Evolutionary conservation across 2,329 filamentous ascomycete genomes (phyloP).

Genomic region (Talaromyces marneffei): DNA sequence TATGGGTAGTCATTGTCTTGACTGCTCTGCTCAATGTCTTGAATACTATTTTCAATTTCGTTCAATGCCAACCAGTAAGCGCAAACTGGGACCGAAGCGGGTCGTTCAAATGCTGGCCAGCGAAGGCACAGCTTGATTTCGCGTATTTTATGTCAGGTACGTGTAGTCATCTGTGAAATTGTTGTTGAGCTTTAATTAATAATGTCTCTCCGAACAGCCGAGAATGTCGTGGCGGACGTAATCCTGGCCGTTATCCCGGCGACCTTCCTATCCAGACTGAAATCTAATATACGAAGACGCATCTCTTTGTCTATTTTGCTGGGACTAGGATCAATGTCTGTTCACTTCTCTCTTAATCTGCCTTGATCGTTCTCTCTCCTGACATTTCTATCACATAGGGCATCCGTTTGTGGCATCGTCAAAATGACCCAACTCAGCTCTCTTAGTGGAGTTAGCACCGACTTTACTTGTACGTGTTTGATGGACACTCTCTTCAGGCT

Average conservation of each 20-base stretch:
- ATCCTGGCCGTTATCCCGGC: background rate
- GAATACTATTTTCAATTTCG: slow-evolving; percentile 3
- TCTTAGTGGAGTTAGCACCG: background rate
- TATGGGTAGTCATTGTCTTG: slow-evolving; percentile 5
- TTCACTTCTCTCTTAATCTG: background rate
- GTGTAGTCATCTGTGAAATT: background rate
- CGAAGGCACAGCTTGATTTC: background rate
- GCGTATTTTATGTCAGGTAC: slow-evolving; percentile 7
- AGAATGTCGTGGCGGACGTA: slow-evolving; percentile 4
- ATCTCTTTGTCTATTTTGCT: background rate
- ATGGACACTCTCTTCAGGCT: background rate
- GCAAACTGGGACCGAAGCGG: slow-evolving; percentile 1
- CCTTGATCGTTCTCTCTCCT: background rate
- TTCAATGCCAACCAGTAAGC: slow-evolving; percentile 1
- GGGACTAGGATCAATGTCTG: background rate
- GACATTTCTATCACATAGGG: background rate
- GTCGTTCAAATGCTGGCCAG: background rate
- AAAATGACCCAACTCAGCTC: slow-evolving; percentile 4
- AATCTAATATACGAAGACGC: background rate
- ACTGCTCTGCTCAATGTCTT: background rate
- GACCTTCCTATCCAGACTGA: background rate
- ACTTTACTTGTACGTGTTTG: slow-evolving; percentile 2
- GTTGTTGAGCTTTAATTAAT: background rate
- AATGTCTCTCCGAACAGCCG: background rate
- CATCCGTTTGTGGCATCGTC: slow-evolving; percentile 8